phyloP scores from a whole-genome alignment of 371 early-diverging fungal genomes.

The Sanchytrium tribonematis region DNA sequence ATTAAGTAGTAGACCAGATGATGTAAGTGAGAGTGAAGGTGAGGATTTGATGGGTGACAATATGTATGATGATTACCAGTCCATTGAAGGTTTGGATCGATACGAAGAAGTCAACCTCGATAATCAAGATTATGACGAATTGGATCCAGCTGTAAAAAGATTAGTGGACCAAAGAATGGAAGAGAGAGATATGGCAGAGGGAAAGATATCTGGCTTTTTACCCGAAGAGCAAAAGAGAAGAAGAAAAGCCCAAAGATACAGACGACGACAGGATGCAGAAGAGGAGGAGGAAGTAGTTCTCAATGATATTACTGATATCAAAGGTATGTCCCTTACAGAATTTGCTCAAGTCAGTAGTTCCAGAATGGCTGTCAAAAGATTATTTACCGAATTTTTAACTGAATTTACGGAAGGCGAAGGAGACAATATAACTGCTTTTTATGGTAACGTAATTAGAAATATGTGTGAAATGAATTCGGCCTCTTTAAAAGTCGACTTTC shows the following conservation, averaged over 20 bases:
- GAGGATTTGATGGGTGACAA: background rate
- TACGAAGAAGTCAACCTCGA: background rate
- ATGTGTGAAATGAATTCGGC: conserved; percentile 2
- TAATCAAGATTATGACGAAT: background rate
- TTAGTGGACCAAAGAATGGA: background rate
- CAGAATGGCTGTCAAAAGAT: background rate
- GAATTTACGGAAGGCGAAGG: background rate
- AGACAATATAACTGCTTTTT: background rate
- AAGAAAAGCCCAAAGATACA: background rate
- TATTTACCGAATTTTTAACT: background rate
- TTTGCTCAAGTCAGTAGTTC: background rate
- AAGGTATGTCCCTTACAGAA: background rate
- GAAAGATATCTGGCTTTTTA: background rate
- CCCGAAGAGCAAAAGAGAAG: background rate
- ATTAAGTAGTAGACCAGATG: background rate
- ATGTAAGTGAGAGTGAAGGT: background rate
- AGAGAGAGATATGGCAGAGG: background rate
- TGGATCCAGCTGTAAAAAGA: background rate
- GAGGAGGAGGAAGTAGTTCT: background rate
- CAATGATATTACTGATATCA: background rate
- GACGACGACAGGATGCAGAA: background rate
- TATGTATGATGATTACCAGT: background rate
- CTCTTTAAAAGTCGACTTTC: conserved; percentile 49
- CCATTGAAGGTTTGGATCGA: background rate
- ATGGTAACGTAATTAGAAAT: background rate